Conservation (phyloP, 129 eudicot species). For the Apium graveolens region DNA sequence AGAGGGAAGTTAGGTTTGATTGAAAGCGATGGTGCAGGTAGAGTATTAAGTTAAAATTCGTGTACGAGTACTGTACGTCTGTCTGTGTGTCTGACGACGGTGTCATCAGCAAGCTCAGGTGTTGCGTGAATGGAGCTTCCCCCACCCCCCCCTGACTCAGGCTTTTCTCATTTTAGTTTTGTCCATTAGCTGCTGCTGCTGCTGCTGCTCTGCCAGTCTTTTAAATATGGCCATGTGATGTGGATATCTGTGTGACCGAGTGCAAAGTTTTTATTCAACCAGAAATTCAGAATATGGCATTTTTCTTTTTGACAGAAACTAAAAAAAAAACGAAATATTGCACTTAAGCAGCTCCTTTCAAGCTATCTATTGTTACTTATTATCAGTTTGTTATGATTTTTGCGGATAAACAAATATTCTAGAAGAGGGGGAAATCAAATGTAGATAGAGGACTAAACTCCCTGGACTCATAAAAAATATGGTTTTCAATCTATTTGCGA, state of each 20-base stretch:
- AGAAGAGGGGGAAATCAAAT: no score
- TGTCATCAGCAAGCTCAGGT: conserved; percentile 4
- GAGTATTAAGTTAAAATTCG: not conserved
- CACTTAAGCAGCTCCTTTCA: no score
- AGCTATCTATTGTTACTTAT: no score
- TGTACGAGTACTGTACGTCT: not conserved
- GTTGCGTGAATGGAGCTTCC: not conserved
- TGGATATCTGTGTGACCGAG: not conserved
- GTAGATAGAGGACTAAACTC: no score
- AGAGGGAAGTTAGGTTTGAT: not conserved
- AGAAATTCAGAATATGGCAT: no score
- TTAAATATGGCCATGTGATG: not conserved
- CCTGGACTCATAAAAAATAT: no score
- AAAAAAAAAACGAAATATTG: no score
- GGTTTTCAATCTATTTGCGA: no score
- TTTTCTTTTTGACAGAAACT: no score
- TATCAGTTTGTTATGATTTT: no score
- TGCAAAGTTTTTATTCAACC: not conserved
- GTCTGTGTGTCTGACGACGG: not conserved
- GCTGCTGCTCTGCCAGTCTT: not conserved
- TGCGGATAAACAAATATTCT: no score
- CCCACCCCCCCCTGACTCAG: not conserved
- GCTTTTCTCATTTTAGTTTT: not conserved
- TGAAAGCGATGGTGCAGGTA: not conserved
- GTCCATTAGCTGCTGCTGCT: not conserved